Base-by-base conservation (phyloP, 169 alveolate species). In the Eimeria mitis region DNA sequence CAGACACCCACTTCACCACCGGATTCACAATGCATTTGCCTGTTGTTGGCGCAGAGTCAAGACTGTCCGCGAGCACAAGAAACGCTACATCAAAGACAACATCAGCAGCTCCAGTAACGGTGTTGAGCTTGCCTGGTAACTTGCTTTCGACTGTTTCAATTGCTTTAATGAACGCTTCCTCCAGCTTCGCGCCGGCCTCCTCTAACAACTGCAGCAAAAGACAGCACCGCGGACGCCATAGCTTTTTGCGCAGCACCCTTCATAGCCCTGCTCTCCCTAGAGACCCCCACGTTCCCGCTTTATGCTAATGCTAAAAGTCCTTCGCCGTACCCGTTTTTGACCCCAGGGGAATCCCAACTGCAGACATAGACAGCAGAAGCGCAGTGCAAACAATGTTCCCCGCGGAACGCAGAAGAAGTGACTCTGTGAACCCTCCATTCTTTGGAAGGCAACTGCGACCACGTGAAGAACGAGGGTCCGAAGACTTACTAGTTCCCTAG, bases 401-500 rank as follows among this genome's bases (percentile, higher is more conserved):
- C 68, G n/a, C 68, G n/a, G 68, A 59, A 59, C 0, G 23, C 19
- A 68, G 76, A 47, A 31, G 76, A 68, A 68, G 31, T 21, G 76
- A n/a, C 76, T 31, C 44, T 31, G 47, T 9, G 47, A 68, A 31
- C 9, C 42, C 44, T 21, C 44, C 23, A 31, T 47, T 68, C 44
- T 68, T 68, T 9, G 8, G 31, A 2, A 23, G 40, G 73, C 73
- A 63, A 63, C 16, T 0, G 56, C 31, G 54, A 40, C 56, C 16
- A 16, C 6, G 31, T 68, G 78, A 42, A 37, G 84, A 19, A 73
- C 19, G 31, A 16, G 63, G 37, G 85, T 28, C 34, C 11, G 19
- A 9, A 44, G 88, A 28, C 88, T 78, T 52, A 78, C 88, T 2
- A 78, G 68, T 31, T 78, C 88, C n/a, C 56, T 47, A 13, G 31